Conservation (phyloP, 2,329 filamentous ascomycete genomes). For the Clarireedia paspali region DNA sequence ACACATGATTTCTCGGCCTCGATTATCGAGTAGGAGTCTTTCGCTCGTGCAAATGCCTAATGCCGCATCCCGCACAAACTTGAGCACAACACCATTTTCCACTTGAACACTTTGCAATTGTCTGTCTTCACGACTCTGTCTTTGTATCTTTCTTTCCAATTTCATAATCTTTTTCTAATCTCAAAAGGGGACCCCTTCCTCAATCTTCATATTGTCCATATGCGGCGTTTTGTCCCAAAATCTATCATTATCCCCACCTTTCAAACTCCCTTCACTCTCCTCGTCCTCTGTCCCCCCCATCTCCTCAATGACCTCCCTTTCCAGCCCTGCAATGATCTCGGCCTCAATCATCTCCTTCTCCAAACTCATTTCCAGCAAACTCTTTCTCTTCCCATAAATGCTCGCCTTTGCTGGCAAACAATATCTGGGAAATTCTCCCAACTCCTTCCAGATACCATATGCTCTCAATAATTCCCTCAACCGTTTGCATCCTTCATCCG, state of each 20-base stretch:
- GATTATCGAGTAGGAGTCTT: no score
- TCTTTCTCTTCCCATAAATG: not conserved
- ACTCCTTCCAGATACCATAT: slow-evolving; percentile 18
- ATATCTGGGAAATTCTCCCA: slow-evolving; percentile 17
- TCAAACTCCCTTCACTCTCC: not conserved
- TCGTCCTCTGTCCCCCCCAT: not conserved
- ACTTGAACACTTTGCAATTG: no score
- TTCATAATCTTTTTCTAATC: no score
- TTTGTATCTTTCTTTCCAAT: no score
- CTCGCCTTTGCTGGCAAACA: slow-evolving; percentile 14
- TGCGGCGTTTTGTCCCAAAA: no score
- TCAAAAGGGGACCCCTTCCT: no score
- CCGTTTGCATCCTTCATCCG: slow-evolving; percentile 11
- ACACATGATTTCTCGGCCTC: no score
- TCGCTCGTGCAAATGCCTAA: no score
- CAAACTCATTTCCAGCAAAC: slow-evolving; percentile 9
- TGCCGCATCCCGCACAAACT: no score
- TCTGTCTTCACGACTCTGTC: no score
- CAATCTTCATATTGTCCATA: no score
- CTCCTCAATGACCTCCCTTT: not conserved
- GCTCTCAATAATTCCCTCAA: slow-evolving; percentile 12
- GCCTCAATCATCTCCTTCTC: slow-evolving; percentile 3
- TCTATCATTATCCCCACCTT: not conserved
- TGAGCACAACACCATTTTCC: no score
- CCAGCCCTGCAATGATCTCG: slow-evolving; percentile 1